A percentile compares a stretch with the other conserved stretches of the same genome.
These are phyloP conservation scores for Hypoxylon sp. DNA, from an alignment of 2,329 filamentous ascomycete species.

Conservation along the genomic window DNA sequence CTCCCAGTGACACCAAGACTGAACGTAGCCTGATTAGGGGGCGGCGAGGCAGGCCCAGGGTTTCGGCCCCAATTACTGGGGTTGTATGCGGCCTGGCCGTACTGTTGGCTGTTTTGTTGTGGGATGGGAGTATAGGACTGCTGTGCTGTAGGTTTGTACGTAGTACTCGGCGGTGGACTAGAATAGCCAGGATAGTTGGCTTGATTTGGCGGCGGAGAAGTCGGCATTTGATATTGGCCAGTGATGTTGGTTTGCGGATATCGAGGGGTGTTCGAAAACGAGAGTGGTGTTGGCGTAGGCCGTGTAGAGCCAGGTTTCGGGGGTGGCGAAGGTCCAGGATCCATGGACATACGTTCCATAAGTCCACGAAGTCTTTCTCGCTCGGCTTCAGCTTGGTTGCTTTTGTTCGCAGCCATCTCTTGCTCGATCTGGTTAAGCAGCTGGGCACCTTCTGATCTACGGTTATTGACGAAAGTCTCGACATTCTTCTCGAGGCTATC, in stretches of 20 bases:
- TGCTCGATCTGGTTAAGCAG: constrained; percentile 89
- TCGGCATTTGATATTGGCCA: constrained; percentile 70
- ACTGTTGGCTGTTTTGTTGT: constrained; percentile 58
- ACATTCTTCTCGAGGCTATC: constrained; percentile 95
- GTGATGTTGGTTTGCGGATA: constrained; percentile 67
- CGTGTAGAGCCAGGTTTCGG: constrained; percentile 54
- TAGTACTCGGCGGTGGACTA: constrained; percentile 54
- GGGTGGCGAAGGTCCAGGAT: constrained; percentile 63
- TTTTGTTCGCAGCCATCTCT: constrained; percentile 72
- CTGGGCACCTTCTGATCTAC: constrained; percentile 89
- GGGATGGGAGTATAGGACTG: constrained; percentile 50
- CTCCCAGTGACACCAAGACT: constrained; percentile 49
- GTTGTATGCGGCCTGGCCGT: constrained; percentile 65
- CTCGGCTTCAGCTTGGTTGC: constrained; percentile 79
- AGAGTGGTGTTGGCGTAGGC: constrained; percentile 58
- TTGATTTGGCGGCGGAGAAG: constrained; percentile 65
- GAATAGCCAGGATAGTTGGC: constrained; percentile 59
- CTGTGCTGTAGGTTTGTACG: constrained; percentile 47
- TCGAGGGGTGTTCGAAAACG: constrained; percentile 61
- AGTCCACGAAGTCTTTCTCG: constrained; percentile 85
- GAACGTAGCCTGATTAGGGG: constrained; percentile 56
- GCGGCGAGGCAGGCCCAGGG: constrained; percentile 62
- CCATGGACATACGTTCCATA: constrained; percentile 96
- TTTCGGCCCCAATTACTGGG: constrained; percentile 70
- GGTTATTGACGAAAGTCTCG: constrained; percentile 95